phyloP scores from a whole-genome alignment of 345 rosid genomes.

The Eucalyptus marginata region DNA sequence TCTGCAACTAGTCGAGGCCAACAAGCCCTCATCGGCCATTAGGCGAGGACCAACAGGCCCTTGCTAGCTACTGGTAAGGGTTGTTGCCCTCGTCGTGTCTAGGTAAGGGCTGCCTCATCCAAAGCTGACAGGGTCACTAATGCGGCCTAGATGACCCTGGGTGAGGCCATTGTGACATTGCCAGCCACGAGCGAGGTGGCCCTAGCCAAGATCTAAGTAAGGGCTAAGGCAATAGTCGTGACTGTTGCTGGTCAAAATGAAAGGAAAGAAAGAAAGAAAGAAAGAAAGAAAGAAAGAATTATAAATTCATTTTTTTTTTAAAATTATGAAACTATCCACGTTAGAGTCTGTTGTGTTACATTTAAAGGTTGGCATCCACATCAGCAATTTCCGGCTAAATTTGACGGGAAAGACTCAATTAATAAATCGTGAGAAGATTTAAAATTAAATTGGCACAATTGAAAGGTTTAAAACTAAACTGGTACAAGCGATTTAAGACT shows the following conservation, averaged over 20 bases:
- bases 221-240: fast-evolving
- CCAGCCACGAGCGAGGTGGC: fast-evolving
- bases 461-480: fast-evolving
- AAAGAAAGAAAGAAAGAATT: too few species aligned
- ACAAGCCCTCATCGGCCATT: too few species aligned
- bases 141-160: fast-evolving
- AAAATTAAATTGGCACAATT: too few species aligned
- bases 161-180: too few species aligned
- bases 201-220: fast-evolving
- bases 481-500: fast-evolving
- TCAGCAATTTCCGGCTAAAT: fast-evolving
- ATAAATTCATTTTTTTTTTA: too few species aligned
- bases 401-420: fast-evolving
- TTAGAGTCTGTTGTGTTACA: fast-evolving
- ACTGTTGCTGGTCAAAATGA: fast-evolving
- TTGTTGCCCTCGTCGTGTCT: fast-evolving
- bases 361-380: fast-evolving
- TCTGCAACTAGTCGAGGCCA: fast-evolving
- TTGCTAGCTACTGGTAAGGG: too few species aligned
- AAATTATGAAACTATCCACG: too few species aligned
- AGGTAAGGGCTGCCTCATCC: fast-evolving
- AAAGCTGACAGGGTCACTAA: fast-evolving
- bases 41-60: too few species aligned
- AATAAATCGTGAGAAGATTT: too few species aligned
- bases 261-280: too few species aligned